These are phyloP conservation scores for Tieghemiomyces parasiticus DNA, from an alignment of 192 early-diverging fungal species.

Conservation along the genomic window DNA sequence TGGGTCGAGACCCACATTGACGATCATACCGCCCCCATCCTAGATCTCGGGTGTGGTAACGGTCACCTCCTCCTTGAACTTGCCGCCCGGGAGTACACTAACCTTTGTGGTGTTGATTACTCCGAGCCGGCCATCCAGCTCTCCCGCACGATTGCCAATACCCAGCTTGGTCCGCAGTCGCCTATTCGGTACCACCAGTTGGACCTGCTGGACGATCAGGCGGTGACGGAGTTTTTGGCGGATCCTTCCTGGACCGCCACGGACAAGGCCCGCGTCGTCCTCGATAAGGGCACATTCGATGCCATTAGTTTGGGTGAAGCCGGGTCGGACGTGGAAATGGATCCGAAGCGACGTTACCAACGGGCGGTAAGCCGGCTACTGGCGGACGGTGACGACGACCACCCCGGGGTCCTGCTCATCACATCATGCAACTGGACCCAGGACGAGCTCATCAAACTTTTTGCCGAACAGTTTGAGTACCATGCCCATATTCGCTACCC, in stretches of 20 bases:
- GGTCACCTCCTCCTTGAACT: constrained; percentile 75
- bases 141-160: constrained; percentile 42
- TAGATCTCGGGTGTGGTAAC: constrained; percentile 89
- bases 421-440: constrained; percentile 93
- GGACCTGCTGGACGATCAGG: constrained; percentile 38
- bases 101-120: constrained; percentile 77
- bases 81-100: constrained; percentile 45
- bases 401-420: constrained; percentile 56
- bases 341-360: constrained; percentile 35
- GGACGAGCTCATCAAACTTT: constrained; percentile 51
- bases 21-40: constrained; percentile 18
- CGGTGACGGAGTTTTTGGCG: constrained; percentile 18
- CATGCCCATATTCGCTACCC: constrained; percentile 62
- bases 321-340: constrained; percentile 21
- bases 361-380: constrained; percentile 45
- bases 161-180: constrained; percentile 18
- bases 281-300: constrained; percentile 94
- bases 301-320: constrained; percentile 62
- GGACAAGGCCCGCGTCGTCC: constrained; percentile 29
- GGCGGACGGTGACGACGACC: too few species aligned
- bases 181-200: constrained; percentile 35
- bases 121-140: constrained; percentile 59
- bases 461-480: constrained; percentile 39
- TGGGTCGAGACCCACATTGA: constrained; percentile 45
- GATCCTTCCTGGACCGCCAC: neutral